phyloP scores from a whole-genome alignment of 2,329 filamentous ascomycete species.

The Epichloe gansuensis region DNA sequence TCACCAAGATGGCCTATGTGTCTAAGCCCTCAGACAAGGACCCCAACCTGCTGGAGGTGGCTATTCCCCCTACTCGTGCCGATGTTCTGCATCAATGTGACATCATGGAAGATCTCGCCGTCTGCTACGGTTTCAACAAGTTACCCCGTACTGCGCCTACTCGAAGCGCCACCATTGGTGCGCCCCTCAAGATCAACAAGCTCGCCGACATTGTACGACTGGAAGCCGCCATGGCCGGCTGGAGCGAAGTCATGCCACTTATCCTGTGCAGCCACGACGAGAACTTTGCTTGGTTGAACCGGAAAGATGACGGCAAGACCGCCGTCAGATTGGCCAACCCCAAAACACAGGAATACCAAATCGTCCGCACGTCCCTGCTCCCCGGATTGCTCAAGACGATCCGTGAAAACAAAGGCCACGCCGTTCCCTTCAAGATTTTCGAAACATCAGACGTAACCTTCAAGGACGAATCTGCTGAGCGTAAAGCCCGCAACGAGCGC shows the following conservation, averaged over 20 bases:
- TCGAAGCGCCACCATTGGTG: slow-evolving; percentile 74
- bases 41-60: slow-evolving; percentile 62
- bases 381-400: slow-evolving; percentile 89
- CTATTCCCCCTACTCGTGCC: slow-evolving; percentile 77
- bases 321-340: slow-evolving; percentile 82
- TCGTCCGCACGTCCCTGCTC: slow-evolving; percentile 75
- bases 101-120: slow-evolving; percentile 96
- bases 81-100: slow-evolving; percentile 95
- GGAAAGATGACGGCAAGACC: slow-evolving; percentile 71
- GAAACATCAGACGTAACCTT: slow-evolving; percentile 85
- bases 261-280: slow-evolving; percentile 97
- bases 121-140: slow-evolving; percentile 95
- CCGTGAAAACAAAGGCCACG: slow-evolving; percentile 81
- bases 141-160: slow-evolving; percentile 78
- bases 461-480: slow-evolving; percentile 71
- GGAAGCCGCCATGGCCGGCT: slow-evolving; percentile 87
- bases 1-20: slow-evolving; percentile 81
- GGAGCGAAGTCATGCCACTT: slow-evolving; percentile 90
- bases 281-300: slow-evolving; percentile 92
- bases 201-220: slow-evolving; percentile 79
- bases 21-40: slow-evolving; percentile 61
- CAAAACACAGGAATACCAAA: slow-evolving; percentile 86
- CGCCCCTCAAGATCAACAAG: slow-evolving; percentile 86
- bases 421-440: slow-evolving; percentile 82
- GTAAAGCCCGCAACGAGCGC: slow-evolving; percentile 81